These are phyloP conservation scores for Acanthamoeba comandoni DNA, from an alignment of 208 protist species.

Conservation along the genomic window DNA sequence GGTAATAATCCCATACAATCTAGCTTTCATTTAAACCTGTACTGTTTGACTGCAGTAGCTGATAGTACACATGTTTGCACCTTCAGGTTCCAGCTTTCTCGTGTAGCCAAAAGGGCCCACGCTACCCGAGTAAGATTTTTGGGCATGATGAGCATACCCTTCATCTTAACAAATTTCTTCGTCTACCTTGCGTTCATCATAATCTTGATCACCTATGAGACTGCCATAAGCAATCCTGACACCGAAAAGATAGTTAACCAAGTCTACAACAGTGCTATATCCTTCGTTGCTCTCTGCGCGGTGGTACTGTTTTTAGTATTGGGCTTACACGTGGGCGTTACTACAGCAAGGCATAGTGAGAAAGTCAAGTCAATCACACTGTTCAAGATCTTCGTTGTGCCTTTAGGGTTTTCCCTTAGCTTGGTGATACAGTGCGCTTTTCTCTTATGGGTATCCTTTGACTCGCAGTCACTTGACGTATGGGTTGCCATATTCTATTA, in stretches of 20 bases:
- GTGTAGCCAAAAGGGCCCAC: not conserved
- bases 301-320: not conserved
- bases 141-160: not conserved
- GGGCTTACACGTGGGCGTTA: not conserved
- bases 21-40: too few relatives aligned
- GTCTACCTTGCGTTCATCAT: constrained; percentile 27
- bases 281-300: constrained; percentile 5
- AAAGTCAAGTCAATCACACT: not conserved
- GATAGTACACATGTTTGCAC: not conserved
- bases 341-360: not conserved
- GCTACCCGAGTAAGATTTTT: not conserved
- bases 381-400: not conserved
- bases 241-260: not conserved
- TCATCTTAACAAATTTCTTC: not conserved
- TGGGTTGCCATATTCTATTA: constrained; percentile 3
- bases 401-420: not conserved
- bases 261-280: not conserved
- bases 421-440: constrained; percentile 18
- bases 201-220: constrained; percentile 1
- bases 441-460: not conserved
- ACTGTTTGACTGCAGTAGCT: not conserved
- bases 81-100: too few relatives aligned
- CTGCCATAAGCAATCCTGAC: not conserved
- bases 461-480: not conserved
- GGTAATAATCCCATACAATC: not conserved